phyloP scores from a whole-genome alignment of 208 protist species.

The Wallacemonas sp. region DNA sequence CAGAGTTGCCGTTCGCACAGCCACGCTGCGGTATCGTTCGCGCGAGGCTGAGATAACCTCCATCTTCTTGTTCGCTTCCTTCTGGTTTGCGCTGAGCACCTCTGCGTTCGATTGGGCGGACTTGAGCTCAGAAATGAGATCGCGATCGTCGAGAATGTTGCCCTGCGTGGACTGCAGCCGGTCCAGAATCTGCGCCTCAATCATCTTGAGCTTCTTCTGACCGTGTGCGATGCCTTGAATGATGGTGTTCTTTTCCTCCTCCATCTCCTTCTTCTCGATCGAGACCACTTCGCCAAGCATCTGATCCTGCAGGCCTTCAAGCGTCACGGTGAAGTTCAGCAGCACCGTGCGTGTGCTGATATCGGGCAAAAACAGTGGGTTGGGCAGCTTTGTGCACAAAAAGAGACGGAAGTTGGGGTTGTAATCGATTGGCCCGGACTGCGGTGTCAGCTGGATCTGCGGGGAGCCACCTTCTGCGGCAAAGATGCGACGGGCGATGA shows the following conservation, averaged over 20 bases:
- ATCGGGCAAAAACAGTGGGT: constrained; percentile 96
- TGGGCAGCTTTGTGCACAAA: constrained; percentile 95
- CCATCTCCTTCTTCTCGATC: constrained; percentile 92
- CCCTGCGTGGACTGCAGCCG: constrained; percentile 86
- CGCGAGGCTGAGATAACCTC: constrained; percentile 89
- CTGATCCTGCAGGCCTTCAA: constrained; percentile 94
- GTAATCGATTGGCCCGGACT: constrained; percentile 90
- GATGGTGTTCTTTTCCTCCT: constrained; percentile 95
- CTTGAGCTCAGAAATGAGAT: constrained; percentile 94
- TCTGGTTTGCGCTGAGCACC: constrained; percentile 86
- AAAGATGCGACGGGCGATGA: constrained; percentile 91
- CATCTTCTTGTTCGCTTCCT: constrained; percentile 93
- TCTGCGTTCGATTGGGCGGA: constrained; percentile 91
- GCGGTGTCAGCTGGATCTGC: constrained; percentile 87
- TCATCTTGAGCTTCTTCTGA: constrained; percentile 91
- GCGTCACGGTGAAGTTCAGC: constrained; percentile 98
- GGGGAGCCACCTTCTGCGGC: constrained; percentile 63
- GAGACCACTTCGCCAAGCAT: constrained; percentile 94
- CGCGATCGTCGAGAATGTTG: constrained; percentile 96
- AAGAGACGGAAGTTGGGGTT: constrained; percentile 93
- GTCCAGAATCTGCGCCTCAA: constrained; percentile 93
- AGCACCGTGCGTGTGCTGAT: constrained; percentile 95
- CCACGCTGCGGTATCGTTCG: constrained; percentile 90
- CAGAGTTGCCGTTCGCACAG: constrained; percentile 90
- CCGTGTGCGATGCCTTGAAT: constrained; percentile 91